phyloP scores from a whole-genome alignment of 2,329 filamentous ascomycete species.

The Thielaviopsis ethacetica region DNA sequence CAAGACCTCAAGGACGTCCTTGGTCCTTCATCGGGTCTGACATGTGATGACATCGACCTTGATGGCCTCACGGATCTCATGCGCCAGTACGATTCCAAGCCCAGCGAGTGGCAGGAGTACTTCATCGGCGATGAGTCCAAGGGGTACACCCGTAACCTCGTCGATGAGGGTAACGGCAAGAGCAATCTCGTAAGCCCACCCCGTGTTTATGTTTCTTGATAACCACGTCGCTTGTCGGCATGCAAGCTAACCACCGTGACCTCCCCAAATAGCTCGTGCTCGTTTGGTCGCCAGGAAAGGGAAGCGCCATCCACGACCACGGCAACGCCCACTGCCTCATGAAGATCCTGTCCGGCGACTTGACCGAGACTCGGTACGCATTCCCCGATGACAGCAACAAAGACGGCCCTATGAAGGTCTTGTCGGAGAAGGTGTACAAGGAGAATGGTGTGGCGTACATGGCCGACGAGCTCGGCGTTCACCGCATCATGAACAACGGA shows the following conservation, averaged over 20 bases:
- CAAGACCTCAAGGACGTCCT: constrained; percentile 55
- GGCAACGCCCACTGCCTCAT: constrained; percentile 84
- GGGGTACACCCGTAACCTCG: constrained; percentile 73
- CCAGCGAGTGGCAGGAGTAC: constrained; percentile 57
- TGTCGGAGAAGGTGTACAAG: constrained; percentile 49
- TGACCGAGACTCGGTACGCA: constrained; percentile 68
- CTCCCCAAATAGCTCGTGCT: constrained; percentile 49
- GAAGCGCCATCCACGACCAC: constrained; percentile 76
- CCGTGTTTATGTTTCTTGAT: neutral
- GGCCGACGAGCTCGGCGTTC: constrained; percentile 75
- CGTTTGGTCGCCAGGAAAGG: constrained; percentile 75
- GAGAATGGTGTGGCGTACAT: constrained; percentile 75
- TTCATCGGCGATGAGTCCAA: constrained; percentile 54
- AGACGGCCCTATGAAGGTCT: constrained; percentile 42
- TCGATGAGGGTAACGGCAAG: constrained; percentile 75
- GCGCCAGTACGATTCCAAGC: constrained; percentile 52
- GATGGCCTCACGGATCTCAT: constrained; percentile 55
- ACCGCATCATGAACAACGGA: constrained; percentile 64
- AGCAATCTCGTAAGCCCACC: constrained; percentile 46
- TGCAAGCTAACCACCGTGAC: neutral
- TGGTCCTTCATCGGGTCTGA: constrained; percentile 65
- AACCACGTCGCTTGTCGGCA: neutral
- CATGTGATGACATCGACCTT: constrained; percentile 67
- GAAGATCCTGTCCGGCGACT: constrained; percentile 64
- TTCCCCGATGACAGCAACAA: constrained; percentile 42